These are phyloP conservation scores for Dinochytrium kinnereticum DNA, from an alignment of 371 early-diverging fungal species.

Conservation along the genomic window DNA sequence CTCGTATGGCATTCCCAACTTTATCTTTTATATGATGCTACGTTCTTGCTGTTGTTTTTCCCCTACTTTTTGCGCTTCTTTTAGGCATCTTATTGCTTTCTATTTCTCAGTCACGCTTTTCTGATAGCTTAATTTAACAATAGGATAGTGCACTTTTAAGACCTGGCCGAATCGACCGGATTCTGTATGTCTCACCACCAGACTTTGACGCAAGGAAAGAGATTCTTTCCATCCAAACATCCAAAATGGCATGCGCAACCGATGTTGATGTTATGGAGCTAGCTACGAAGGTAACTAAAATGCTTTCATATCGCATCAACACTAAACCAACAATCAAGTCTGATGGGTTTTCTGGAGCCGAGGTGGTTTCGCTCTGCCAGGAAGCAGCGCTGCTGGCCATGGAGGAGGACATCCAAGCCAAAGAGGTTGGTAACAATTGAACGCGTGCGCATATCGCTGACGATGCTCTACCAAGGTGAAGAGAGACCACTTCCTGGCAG, in stretches of 20 bases:
- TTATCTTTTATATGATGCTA: no score
- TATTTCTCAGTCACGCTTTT: background rate
- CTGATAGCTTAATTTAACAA: background rate
- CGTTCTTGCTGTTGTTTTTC: no score
- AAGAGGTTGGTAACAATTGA: conserved; percentile 44
- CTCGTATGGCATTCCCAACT: no score
- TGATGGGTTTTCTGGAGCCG: conserved; percentile 95
- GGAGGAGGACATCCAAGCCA: conserved; percentile 77
- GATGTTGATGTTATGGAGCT: conserved; percentile 70
- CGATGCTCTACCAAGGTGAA: conserved; percentile 52
- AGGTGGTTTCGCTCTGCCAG: conserved; percentile 91
- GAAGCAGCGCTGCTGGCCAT: conserved; percentile 92
- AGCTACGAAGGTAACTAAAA: conserved; percentile 55
- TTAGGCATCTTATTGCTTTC: no score
- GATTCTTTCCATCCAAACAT: conserved; percentile 79
- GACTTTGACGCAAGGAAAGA: conserved; percentile 76
- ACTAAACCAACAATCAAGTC: no score
- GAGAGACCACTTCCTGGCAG: conserved; percentile 72
- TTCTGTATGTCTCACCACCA: conserved; percentile 93
- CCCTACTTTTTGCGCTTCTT: no score
- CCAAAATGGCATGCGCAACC: conserved; percentile 64
- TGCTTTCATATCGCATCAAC: conserved; percentile 5
- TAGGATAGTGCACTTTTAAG: conserved; percentile 91
- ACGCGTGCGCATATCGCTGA: no score
- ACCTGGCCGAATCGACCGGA: conserved; percentile 96